Evolutionary conservation across 2,329 filamentous ascomycete genomes (phyloP), one percentile per base, ranked within the genome.

Genomic region (Colletotrichum acutatum): DNA sequence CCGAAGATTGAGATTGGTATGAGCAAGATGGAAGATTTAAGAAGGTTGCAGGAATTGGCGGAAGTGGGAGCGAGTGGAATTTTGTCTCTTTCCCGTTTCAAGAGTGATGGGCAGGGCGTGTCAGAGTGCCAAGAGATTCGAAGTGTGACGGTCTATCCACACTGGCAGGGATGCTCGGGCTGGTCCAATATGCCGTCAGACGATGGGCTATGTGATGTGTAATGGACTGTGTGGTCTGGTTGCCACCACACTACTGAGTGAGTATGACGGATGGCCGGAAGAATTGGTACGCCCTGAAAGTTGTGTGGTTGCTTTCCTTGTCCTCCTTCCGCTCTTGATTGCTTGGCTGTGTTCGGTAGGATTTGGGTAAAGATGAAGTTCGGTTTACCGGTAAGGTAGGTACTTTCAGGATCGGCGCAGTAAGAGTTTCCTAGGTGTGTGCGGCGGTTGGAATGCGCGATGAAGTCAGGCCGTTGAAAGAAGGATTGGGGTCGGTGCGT

Each of bases 61-160:
- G 61, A 37, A 71, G 67, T 37, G 56, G 71, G 24, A 58, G 34
- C 9, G 24, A 57, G 24, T 16, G 52, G 28, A 57, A 32, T 71
- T 73, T 57, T 71, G 71, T 71, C 28, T 66, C 66, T 70, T 72
- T 66, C 28, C n/a, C 37, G 66, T 72, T 69, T 68, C 54, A 69
- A 64, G 34, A 49, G 14, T 42, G 57, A 42, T 46, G 37, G 61
- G 66, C 42, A 54, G 22, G 67, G 64, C 59, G 54, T 70, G 32
- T 70, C 37, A 61, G 65, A 24, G 32, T 37, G 71, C 71, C 71
- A 73, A 71, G 70, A 60, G 32, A 24, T 62, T 60, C 56, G 56
- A 46, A 24, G 46, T 34, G 64, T 63, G 28, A 12, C 4, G 22
- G 52, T 53, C 62, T 42, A 19, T 42, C 46, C 34, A 30, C 57